Conservation (phyloP, 352 stramenopile species). For the Globisporangium irregulare region DNA sequence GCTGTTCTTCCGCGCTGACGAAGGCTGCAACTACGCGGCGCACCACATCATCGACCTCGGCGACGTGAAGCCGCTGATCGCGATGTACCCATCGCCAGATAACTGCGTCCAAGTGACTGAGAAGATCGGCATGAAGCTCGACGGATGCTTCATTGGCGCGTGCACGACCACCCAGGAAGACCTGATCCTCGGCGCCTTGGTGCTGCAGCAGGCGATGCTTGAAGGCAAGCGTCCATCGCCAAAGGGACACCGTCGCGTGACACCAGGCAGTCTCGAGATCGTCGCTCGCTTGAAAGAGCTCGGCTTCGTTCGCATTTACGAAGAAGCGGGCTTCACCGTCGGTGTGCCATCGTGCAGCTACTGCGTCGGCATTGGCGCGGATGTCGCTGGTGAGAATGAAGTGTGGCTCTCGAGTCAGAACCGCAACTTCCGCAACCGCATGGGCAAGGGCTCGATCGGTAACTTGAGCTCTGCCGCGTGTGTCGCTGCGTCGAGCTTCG, state of each 20-base stretch:
- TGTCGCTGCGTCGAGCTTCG: slow-evolving; percentile 75
- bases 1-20: slow-evolving; percentile 66
- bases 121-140: slow-evolving; percentile 72
- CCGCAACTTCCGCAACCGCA: slow-evolving; percentile 85
- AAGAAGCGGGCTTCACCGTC: slow-evolving; percentile 76
- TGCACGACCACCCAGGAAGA: slow-evolving; percentile 84
- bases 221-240: slow-evolving; percentile 51
- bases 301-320: slow-evolving; percentile 68
- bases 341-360: slow-evolving; percentile 78
- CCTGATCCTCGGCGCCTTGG: slow-evolving; percentile 69
- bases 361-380: slow-evolving; percentile 77
- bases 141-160: slow-evolving; percentile 82
- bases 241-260: slow-evolving; percentile 63
- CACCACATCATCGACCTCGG: slow-evolving; percentile 77
- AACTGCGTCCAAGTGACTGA: slow-evolving; percentile 72
- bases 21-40: slow-evolving; percentile 64
- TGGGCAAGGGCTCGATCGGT: slow-evolving; percentile 78
- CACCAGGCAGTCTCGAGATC: slow-evolving; percentile 75
- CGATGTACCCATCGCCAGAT: slow-evolving; percentile 75
- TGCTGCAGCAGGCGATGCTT: slow-evolving; percentile 71
- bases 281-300: slow-evolving; percentile 60
- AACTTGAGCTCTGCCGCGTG: slow-evolving; percentile 67
- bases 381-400: slow-evolving; percentile 67
- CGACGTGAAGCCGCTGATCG: slow-evolving; percentile 56
- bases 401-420: slow-evolving; percentile 85